Conservation (phyloP, 1,284 basidiomycete species). For the Kwoniella shivajii region DNA sequence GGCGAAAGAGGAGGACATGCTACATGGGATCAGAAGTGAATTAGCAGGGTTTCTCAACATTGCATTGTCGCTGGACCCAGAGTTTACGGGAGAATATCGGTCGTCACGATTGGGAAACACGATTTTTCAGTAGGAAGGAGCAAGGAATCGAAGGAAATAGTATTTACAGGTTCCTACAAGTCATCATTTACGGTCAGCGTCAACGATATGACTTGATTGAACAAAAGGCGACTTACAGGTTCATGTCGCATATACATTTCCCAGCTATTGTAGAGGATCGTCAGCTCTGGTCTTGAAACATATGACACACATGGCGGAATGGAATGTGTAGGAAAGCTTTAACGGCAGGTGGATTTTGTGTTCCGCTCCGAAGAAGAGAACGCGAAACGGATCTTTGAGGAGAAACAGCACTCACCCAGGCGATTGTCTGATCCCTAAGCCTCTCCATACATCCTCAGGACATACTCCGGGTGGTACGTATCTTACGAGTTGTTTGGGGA, state of each 20-base stretch:
- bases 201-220: not conserved
- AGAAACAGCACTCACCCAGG: conserved; percentile 42
- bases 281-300: no score
- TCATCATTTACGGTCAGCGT: not conserved
- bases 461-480: conserved; percentile 52
- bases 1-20: conserved; percentile 52
- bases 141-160: not conserved
- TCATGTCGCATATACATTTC: conserved; percentile 57
- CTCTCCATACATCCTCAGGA: conserved; percentile 53
- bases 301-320: no score
- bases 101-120: no score
- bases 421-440: conserved; percentile 53
- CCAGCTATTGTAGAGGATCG: conserved; percentile 42
- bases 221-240: conserved; percentile 37
- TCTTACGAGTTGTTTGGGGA: conserved; percentile 53
- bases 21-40: not conserved
- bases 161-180: conserved; percentile 42
- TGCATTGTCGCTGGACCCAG: no score
- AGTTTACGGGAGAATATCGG: no score
- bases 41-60: not conserved
- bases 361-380: not conserved
- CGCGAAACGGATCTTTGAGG: not conserved
- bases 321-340: no score
- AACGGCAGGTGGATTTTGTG: not conserved
- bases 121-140: not conserved